Percentiles rank a stretch among this genome's conserved stretches.
These are phyloP conservation scores for Gilbertella persicaria DNA, from an alignment of 371 early-diverging fungal genomes.

Conservation along the genomic window DNA sequence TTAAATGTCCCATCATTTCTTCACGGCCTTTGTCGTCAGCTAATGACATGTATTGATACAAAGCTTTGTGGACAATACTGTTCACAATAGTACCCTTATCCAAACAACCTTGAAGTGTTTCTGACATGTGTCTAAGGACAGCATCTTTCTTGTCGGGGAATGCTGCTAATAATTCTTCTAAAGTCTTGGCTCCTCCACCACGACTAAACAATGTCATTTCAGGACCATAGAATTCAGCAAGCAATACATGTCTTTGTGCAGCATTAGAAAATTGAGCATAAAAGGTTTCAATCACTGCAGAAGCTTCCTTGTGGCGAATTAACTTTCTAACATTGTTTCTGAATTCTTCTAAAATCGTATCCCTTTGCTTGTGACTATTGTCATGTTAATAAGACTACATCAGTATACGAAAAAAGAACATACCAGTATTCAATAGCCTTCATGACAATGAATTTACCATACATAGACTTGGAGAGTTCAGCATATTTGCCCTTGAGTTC, in stretches of 20 bases:
- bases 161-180: conserved; percentile 66
- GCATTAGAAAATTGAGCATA: conserved; percentile 82
- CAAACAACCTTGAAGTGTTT: conserved; percentile 70
- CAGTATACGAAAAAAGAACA: conserved; percentile 7
- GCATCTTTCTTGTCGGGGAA: conserved; percentile 79
- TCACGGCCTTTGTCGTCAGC: conserved; percentile 64
- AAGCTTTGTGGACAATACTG: conserved; percentile 85
- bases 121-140: conserved; percentile 73
- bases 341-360: conserved; percentile 78
- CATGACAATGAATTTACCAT: conserved; percentile 88
- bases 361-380: conserved; percentile 70
- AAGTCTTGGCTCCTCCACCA: conserved; percentile 51
- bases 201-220: conserved; percentile 80
- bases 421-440: conserved; percentile 87
- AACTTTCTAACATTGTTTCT: conserved; percentile 80
- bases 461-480: conserved; percentile 77
- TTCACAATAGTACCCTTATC: conserved; percentile 85
- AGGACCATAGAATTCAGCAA: conserved; percentile 93
- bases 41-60: conserved; percentile 80
- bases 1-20: conserved; percentile 68
- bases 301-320: conserved; percentile 81
- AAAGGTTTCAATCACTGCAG: conserved; percentile 82
- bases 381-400: conserved; percentile 1
- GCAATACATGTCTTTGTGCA: conserved; percentile 71
- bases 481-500: conserved; percentile 80